Conservation (phyloP, 441 rosid species). For the Brassica hybrid region DNA sequence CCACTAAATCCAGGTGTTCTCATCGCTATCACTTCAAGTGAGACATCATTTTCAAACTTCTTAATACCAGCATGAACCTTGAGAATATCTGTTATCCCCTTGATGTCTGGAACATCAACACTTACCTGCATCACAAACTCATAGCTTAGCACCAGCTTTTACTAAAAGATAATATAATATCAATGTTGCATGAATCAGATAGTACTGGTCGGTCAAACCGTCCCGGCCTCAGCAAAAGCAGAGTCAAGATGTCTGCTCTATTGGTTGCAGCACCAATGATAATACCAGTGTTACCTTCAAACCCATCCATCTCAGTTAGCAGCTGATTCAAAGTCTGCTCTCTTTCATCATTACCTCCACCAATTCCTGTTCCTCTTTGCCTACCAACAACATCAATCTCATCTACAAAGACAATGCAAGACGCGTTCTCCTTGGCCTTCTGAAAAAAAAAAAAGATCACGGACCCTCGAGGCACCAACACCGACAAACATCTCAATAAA, state of each 20-base stretch:
- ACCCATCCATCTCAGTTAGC: no score
- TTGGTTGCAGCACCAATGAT: not conserved
- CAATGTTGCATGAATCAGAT: conserved; percentile 34
- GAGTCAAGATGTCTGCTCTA: not conserved
- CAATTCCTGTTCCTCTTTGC: no score
- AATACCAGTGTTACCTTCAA: no score
- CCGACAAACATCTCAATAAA: conserved; percentile 9
- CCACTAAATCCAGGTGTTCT: conserved; percentile 91
- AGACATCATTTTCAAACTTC: conserved; percentile 81
- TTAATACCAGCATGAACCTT: conserved; percentile 45
- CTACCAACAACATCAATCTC: no score
- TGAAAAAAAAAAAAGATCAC: not conserved
- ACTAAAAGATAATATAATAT: conserved; percentile 58
- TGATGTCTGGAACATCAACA: conserved; percentile 39
- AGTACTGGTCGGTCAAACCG: conserved; percentile 1
- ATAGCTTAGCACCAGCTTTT: conserved; percentile 42
- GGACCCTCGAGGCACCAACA: not conserved
- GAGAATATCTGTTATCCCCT: conserved; percentile 38
- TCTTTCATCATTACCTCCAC: no score
- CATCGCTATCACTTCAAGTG: conserved; percentile 83
- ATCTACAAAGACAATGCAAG: no score
- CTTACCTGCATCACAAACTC: conserved; percentile 24
- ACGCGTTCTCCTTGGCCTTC: no score
- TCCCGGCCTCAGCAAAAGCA: conserved; percentile 5
- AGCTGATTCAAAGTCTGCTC: no score